A percentile compares a stretch with the other conserved stretches of the same genome.
phyloP scores from a whole-genome alignment of 1,284 basidiomycete species.

The Ceratobasidium papillatum region DNA sequence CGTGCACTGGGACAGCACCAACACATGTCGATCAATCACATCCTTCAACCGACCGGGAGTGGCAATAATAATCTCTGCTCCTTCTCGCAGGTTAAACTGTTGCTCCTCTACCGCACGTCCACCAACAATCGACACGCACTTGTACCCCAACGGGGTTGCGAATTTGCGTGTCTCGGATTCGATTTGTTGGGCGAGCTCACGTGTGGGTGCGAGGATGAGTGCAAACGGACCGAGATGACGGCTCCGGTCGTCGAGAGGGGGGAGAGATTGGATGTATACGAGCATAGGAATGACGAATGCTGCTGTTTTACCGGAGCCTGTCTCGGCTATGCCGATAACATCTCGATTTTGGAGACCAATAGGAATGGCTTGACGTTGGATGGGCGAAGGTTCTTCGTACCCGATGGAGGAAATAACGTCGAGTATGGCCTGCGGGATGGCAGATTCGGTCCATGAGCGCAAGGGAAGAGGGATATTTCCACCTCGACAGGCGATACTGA shows the following conservation, averaged over 20 bases:
- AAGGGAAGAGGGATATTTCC: slow-evolving; percentile 93
- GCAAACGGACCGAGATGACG: slow-evolving; percentile 93
- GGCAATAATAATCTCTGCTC: slow-evolving; percentile 97
- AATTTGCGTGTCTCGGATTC: slow-evolving; percentile 94
- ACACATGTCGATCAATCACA: slow-evolving; percentile 93
- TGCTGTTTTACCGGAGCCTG: slow-evolving; percentile 99
- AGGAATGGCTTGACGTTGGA: slow-evolving; percentile 97
- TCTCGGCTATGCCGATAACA: slow-evolving; percentile 98
- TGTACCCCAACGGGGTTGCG: slow-evolving; percentile 85
- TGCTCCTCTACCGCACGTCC: slow-evolving; percentile 97
- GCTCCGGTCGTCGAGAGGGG: slow-evolving; percentile 88
- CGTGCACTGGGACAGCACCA: slow-evolving; percentile 95
- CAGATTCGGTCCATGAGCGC: slow-evolving; percentile 90
- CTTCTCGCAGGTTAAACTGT: slow-evolving; percentile 93
- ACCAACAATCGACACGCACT: slow-evolving; percentile 96
- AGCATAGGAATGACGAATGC: slow-evolving; percentile 99
- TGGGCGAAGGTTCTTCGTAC: slow-evolving; percentile 96
- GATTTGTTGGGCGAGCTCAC: slow-evolving; percentile 98
- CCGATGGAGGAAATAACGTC: slow-evolving; percentile 90
- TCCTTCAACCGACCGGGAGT: slow-evolving; percentile 98
- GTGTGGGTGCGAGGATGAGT: slow-evolving; percentile 93
- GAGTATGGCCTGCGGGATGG: slow-evolving; percentile 81
- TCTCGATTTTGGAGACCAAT: slow-evolving; percentile 96
- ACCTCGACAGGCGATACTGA: slow-evolving; percentile 91
- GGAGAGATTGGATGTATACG: slow-evolving; percentile 87